phyloP scores from a whole-genome alignment of 495 filamentous ascomycete species.

The Aspergillus nanangensis region DNA sequence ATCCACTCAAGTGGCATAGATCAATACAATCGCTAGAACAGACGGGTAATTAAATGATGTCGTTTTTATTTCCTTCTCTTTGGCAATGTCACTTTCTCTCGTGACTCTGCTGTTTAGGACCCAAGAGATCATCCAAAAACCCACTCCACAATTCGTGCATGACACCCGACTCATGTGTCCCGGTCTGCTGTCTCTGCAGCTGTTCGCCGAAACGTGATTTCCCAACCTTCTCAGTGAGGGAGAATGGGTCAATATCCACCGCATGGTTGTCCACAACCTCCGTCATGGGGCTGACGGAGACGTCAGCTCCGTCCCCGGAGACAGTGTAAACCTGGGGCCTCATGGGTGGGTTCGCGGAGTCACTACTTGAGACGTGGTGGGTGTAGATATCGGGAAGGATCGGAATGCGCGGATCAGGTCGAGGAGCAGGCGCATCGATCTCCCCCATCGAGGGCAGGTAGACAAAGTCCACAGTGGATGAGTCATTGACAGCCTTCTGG shows the following conservation, averaged over 20 bases:
- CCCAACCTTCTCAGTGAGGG: slow-evolving; percentile 48
- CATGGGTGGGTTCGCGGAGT: slow-evolving; percentile 34
- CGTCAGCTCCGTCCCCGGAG: slow-evolving; percentile 46
- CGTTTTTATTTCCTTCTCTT: not conserved
- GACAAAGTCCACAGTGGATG: slow-evolving; percentile 59
- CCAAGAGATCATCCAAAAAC: slow-evolving; percentile 56
- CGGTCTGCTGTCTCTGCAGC: slow-evolving; percentile 22
- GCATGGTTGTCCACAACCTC: slow-evolving; percentile 57
- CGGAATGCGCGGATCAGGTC: slow-evolving; percentile 41
- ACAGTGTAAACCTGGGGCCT: slow-evolving; percentile 56
- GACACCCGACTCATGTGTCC: slow-evolving; percentile 30
- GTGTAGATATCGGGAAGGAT: slow-evolving; percentile 47
- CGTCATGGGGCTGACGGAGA: slow-evolving; percentile 50
- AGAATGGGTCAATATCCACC: slow-evolving; percentile 54
- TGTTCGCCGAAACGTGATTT: slow-evolving; percentile 38
- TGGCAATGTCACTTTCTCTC: slow-evolving; percentile 19
- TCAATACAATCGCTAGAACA: not conserved
- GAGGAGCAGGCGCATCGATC: slow-evolving; percentile 27
- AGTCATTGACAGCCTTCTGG: slow-evolving; percentile 51
- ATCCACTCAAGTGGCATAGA: too few relatives aligned
- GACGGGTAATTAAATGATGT: not conserved
- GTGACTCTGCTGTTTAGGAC: slow-evolving; percentile 28
- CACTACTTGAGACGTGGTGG: slow-evolving; percentile 15
- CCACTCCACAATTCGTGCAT: slow-evolving; percentile 49
- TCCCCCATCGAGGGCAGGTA: slow-evolving; percentile 53